Conservation (phyloP, 805 yeast genomes). For the Wickerhamiella bombiphila region DNA sequence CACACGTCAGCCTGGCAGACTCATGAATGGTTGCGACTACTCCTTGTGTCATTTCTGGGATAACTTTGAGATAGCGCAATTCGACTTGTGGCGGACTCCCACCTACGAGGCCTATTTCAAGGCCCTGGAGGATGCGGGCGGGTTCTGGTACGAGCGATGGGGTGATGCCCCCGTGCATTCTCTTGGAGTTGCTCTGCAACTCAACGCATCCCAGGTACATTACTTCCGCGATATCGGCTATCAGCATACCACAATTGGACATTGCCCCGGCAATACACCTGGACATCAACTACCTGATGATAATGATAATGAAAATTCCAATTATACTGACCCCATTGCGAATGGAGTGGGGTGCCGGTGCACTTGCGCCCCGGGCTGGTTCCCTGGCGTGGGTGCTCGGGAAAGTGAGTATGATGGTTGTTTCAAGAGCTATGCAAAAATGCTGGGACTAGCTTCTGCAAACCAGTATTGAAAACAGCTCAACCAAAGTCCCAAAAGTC, state of each 20-base stretch:
- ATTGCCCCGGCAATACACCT: constrained; percentile 64
- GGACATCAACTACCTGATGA: constrained; percentile 14
- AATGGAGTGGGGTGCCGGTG: constrained; percentile 77
- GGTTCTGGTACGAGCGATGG: constrained; percentile 88
- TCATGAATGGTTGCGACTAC: constrained; percentile 52
- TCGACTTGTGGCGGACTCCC: constrained; percentile 55
- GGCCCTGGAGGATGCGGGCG: constrained; percentile 55
- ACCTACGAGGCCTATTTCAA: constrained; percentile 54
- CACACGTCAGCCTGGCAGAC: constrained; percentile 10
- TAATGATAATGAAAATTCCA: constrained; percentile 26
- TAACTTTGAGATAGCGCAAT: constrained; percentile 79
- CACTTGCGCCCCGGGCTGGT: constrained; percentile 31
- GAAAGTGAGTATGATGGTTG: background rate
- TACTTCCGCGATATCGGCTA: constrained; percentile 89
- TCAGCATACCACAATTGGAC: constrained; percentile 44
- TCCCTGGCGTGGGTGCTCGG: background rate
- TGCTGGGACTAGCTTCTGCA: no score
- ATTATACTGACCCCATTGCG: constrained; percentile 28
- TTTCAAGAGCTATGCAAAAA: background rate
- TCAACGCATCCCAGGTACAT: constrained; percentile 57
- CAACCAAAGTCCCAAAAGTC: no score
- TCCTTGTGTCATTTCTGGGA: constrained; percentile 86
- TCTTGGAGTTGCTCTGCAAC: constrained; percentile 61
- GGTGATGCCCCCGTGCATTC: constrained; percentile 96
- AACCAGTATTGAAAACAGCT: no score